Evolutionary conservation across 257 asterid genomes (phyloP).

Genomic region (Plantago ovata): DNA sequence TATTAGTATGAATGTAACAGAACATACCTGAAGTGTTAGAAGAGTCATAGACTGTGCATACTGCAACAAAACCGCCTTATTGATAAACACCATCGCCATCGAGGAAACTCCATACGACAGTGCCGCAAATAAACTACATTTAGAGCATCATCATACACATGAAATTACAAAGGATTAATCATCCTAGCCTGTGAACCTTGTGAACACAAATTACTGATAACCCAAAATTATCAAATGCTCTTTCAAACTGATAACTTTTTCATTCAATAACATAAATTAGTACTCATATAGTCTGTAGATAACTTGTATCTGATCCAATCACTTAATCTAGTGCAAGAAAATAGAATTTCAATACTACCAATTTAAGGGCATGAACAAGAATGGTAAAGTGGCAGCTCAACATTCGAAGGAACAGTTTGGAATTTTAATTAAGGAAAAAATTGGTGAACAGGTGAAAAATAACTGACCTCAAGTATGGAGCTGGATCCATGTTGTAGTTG

Average conservation of each 20-base stretch:
- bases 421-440: not conserved
- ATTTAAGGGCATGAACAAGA: conserved; percentile 7
- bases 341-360: conserved; percentile 9
- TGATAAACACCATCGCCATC: conserved; percentile 97
- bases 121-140: conserved; percentile 67
- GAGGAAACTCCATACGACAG: conserved; percentile 80
- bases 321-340: not conserved
- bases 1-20: not conserved
- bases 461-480: conserved; percentile 62
- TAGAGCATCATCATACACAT: conserved; percentile 1
- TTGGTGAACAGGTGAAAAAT: conserved; percentile 1
- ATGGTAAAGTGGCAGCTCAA: not conserved
- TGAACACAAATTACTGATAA: not conserved
- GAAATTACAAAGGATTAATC: not conserved
- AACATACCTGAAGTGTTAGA: conserved; percentile 75
- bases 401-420: not conserved
- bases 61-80: conserved; percentile 93
- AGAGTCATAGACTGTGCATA: conserved; percentile 86
- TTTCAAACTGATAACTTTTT: not conserved
- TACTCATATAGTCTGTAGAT: too few relatives aligned
- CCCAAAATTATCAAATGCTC: not conserved
- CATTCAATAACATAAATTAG: not conserved
- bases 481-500: conserved; percentile 38
- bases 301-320: not conserved
- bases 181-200: not conserved